A percentile compares a stretch with the other conserved stretches of the same genome.
Conservation (phyloP, 73 alveolate species). For the Tetrahymena thermophila region DNA sequence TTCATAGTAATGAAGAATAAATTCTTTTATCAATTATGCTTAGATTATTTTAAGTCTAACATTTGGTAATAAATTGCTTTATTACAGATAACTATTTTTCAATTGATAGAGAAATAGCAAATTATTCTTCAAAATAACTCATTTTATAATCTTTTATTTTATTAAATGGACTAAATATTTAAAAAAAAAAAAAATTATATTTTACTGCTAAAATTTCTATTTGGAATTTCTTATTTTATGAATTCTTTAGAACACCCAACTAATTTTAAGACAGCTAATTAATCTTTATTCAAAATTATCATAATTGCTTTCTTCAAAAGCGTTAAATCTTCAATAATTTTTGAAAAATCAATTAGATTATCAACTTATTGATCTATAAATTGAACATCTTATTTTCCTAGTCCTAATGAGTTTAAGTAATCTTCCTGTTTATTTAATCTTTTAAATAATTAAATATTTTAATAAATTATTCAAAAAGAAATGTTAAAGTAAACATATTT, state of each 20-base stretch:
- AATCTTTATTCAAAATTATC: neutral
- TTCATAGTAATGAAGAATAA: neutral
- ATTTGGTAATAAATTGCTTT: neutral
- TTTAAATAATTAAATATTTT: no score
- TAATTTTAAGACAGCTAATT: neutral
- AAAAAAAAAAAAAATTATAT: no score
- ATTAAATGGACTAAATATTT: no score
- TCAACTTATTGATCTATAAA: neutral
- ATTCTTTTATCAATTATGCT: neutral
- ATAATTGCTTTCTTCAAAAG: neutral
- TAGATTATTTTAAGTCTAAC: neutral
- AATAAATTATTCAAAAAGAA: no score
- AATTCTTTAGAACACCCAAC: neutral
- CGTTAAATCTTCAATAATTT: neutral
- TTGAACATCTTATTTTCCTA: neutral
- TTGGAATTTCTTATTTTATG: no score
- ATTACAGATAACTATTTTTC: neutral
- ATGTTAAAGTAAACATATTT: no score
- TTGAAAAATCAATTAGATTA: neutral
- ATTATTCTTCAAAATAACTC: neutral
- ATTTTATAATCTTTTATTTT: neutral
- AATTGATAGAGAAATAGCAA: neutral
- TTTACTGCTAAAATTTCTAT: no score
- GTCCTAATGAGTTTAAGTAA: neutral
- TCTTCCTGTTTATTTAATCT: neutral